phyloP scores from a whole-genome alignment of 2,329 filamentous ascomycete genomes.

The Mariannaea elegans region DNA sequence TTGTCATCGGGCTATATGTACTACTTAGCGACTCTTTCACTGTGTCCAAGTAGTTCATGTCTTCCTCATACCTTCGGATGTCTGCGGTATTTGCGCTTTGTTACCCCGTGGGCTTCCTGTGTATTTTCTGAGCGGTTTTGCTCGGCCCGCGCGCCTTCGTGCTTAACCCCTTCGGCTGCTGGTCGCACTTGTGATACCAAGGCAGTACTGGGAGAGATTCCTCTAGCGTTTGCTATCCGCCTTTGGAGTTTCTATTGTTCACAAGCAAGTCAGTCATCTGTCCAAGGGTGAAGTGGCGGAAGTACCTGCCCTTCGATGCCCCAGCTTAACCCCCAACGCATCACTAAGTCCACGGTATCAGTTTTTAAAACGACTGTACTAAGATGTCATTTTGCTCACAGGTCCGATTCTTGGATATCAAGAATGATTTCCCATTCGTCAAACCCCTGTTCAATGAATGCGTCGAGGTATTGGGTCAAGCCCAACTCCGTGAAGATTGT shows the following conservation, averaged over 20 bases:
- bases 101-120: constrained; percentile 53
- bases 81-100: constrained; percentile 79
- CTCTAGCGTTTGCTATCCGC: constrained; percentile 78
- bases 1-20: constrained; percentile 73
- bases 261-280: constrained; percentile 17
- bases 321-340: constrained; percentile 79
- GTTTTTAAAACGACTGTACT: background rate
- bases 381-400: constrained; percentile 61
- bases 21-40: background rate
- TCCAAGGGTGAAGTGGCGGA: constrained; percentile 9
- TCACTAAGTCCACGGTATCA: constrained; percentile 60
- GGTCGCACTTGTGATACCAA: constrained; percentile 59
- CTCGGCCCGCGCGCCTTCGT: constrained; percentile 62
- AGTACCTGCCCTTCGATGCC: constrained; percentile 76
- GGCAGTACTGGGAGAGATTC: constrained; percentile 64
- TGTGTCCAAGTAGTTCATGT: background rate
- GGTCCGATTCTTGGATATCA: constrained; percentile 84
- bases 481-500: constrained; percentile 78
- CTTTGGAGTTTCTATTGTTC: constrained; percentile 80
- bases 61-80: constrained; percentile 72
- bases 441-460: constrained; percentile 81
- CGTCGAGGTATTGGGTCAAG: constrained; percentile 78
- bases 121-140: constrained; percentile 56
- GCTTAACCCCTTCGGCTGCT: constrained; percentile 63
- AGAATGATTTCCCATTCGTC: constrained; percentile 86